Conservation (phyloP, 805 yeast genomes). For the Ogataea glucozyma region DNA sequence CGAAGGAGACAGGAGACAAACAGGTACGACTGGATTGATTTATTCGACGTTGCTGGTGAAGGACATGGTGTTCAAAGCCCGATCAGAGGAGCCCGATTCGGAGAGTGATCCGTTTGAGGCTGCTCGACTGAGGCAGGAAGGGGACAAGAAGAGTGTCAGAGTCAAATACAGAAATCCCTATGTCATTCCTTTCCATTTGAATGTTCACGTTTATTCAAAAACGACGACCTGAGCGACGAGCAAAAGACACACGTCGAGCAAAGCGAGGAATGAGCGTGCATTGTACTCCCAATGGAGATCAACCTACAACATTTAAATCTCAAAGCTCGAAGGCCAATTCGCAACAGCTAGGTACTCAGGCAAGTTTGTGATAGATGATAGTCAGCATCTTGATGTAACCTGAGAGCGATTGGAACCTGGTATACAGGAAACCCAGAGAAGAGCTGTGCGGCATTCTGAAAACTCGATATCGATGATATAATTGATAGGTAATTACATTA, state of each 20-base stretch:
- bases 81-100: background rate
- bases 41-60: conserved; percentile 23
- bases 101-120: background rate
- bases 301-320: no score
- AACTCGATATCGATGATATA: no score
- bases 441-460: no score
- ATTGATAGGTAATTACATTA: no score
- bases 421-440: no score
- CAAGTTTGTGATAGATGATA: no score
- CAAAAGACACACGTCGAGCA: no score
- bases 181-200: conserved; percentile 24
- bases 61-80: conserved; percentile 15
- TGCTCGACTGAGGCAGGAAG: background rate
- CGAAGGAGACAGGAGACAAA: conserved; percentile 2
- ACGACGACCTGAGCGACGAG: background rate
- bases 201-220: conserved; percentile 28
- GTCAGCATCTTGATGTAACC: no score
- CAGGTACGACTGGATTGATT: conserved; percentile 5
- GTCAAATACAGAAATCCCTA: conserved; percentile 22
- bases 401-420: no score
- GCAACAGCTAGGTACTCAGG: no score
- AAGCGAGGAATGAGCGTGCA: conserved; percentile 8
- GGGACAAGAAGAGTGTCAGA: conserved; percentile 18
- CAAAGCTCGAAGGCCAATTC: no score
- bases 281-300: no score